phyloP scores from a whole-genome alignment of 768 basidiomycete species.

The Crassisporium funariophilum region DNA sequence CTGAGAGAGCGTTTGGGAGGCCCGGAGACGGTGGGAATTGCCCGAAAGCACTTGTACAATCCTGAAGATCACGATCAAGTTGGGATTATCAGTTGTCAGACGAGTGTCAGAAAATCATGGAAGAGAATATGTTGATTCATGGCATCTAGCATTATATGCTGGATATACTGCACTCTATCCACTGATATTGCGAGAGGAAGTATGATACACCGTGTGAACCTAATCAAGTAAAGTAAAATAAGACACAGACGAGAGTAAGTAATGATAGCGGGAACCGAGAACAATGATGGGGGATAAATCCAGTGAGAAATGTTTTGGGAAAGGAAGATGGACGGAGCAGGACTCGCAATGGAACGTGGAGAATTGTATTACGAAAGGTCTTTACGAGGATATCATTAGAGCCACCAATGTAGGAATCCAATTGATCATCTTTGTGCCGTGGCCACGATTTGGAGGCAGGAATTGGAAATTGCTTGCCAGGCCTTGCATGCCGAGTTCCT shows the following conservation, averaged over 20 bases:
- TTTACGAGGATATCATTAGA: constrained; percentile 32
- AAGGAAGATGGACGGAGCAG: background rate
- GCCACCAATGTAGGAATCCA: constrained; percentile 64
- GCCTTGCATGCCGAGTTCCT: constrained; percentile 74
- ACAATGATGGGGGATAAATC: too few species aligned
- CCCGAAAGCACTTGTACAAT: too few species aligned
- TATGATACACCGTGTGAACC: constrained; percentile 9
- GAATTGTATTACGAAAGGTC: constrained; percentile 6
- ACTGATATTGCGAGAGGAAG: background rate
- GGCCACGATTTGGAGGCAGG: constrained; percentile 52
- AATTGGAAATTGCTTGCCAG: constrained; percentile 75
- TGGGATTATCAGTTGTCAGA: too few species aligned
- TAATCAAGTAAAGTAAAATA: background rate
- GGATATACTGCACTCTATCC: too few species aligned
- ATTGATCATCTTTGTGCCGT: constrained; percentile 66
- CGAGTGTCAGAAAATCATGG: too few species aligned
- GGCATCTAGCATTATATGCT: too few species aligned
- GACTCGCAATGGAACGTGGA: background rate
- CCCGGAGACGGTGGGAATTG: too few species aligned
- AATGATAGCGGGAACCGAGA: too few species aligned
- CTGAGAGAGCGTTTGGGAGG: too few species aligned
- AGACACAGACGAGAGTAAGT: background rate
- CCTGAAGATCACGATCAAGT: too few species aligned
- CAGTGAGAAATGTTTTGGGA: background rate
- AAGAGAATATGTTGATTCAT: too few species aligned